A percentile compares a stretch with the other conserved stretches of the same genome.
Evolutionary conservation across 345 rosid species (phyloP).

Genomic region (Boechera divaricarpa): DNA sequence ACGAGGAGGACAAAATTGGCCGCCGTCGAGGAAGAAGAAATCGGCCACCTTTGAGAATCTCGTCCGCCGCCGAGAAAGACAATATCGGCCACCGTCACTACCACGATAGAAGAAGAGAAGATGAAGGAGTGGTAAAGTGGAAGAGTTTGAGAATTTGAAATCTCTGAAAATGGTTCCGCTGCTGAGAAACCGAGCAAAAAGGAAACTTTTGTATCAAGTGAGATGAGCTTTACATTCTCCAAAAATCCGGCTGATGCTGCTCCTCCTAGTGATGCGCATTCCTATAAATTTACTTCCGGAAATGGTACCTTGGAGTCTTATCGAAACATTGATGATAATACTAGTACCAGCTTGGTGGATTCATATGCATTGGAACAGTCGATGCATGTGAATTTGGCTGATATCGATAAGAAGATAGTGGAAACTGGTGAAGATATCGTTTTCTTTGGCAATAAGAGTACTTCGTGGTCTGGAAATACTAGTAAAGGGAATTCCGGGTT

Average conservation of each 20-base stretch:
- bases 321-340: constrained; percentile 48
- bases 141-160: no score
- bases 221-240: constrained; percentile 58
- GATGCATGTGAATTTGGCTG: constrained; percentile 43
- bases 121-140: no score
- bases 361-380: constrained; percentile 48
- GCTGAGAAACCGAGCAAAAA: constrained; percentile 54
- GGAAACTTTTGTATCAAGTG: constrained; percentile 50
- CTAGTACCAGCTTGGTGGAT: constrained; percentile 46
- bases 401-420: constrained; percentile 51
- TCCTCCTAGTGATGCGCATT: constrained; percentile 51
- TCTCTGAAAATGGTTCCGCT: constrained; percentile 46
- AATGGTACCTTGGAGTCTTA: constrained; percentile 54
- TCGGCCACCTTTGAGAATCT: no score
- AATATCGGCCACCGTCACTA: no score
- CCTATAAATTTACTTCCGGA: constrained; percentile 59
- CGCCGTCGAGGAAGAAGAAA: no score
- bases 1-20: no score
- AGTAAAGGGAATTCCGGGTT: constrained; percentile 54
- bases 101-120: no score
- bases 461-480: constrained; percentile 63
- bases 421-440: constrained; percentile 64
- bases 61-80: no score
- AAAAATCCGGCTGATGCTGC: constrained; percentile 62
- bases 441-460: constrained; percentile 60